Percentiles rank a stretch among this genome's conserved stretches.
These are phyloP conservation scores for Aspergillus affinis DNA, from an alignment of 495 filamentous ascomycete species.

Conservation along the genomic window DNA sequence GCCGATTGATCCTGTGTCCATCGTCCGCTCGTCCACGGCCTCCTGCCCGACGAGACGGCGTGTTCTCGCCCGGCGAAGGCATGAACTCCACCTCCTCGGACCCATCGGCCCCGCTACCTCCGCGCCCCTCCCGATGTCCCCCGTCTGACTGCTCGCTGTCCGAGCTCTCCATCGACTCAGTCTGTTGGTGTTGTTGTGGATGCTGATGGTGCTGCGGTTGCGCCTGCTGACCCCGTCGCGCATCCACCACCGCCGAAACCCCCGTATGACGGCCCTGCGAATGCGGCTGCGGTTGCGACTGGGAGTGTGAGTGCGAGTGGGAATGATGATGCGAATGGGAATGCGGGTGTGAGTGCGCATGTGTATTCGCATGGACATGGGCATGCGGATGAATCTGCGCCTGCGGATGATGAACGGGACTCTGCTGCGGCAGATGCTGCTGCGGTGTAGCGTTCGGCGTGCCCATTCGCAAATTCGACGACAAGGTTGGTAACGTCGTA, in stretches of 20 bases:
- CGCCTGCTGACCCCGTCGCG: background rate
- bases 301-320: slow-evolving; percentile 14
- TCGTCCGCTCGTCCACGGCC: background rate
- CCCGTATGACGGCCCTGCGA: background rate
- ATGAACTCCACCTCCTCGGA: slow-evolving; percentile 20
- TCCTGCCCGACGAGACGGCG: background rate
- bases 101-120: slow-evolving; percentile 14
- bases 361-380: background rate
- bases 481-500: slow-evolving; percentile 19
- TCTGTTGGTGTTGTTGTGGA: too few species aligned
- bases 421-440: slow-evolving; percentile 3
- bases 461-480: slow-evolving; percentile 21
- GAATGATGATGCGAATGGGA: slow-evolving; percentile 3
- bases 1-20: background rate
- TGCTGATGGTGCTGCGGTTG: too few species aligned
- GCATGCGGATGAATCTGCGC: background rate
- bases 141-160: slow-evolving; percentile 25
- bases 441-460: slow-evolving; percentile 3
- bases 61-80: slow-evolving; percentile 9
- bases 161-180: slow-evolving; percentile 17
- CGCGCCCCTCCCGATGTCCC: slow-evolving; percentile 16
- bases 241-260: background rate
- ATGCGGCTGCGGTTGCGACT: slow-evolving; percentile 4
- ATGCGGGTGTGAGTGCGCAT: background rate
- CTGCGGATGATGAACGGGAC: background rate